Evolutionary conservation across 768 basidiomycete species (phyloP), one percentile per base, ranked within the genome.

Genomic region (Mycena haematopus): DNA sequence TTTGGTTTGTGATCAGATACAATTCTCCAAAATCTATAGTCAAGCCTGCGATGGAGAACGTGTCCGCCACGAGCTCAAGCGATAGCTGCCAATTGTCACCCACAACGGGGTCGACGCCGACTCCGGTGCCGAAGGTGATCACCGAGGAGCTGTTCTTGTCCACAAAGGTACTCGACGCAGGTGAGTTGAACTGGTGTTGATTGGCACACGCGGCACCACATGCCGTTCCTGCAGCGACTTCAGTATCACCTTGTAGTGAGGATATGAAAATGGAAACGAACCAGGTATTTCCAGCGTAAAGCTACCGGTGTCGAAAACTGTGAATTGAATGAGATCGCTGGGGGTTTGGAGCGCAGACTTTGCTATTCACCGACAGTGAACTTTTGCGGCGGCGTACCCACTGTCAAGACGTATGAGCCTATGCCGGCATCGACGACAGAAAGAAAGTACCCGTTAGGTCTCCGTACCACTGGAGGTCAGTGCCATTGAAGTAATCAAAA

Each of bases 1-100:
- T 77, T 65, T 77, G 76, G 56, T 73, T 62, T 2, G 71, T 71
- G 63, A 77, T 76, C 19, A 73, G 72, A 66, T 71, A 75, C 22
- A 78, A 52, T 35, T 56, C 64, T 27, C 71, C 67, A 22, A 69
- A 56, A 21, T 56, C 45, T 2, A 68, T 63, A 3, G 60, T 52
- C 29, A 75, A 35, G n/a, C 71, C 73, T 9, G 72, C 77, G 49
- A 78, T 70, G 14, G 70, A 63, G 22, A 78, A 71, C 10, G 72
- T 70, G 54, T 78, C 77, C 19, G 63, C 65, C 1, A 66, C 75
- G 19, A 47, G 60, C 1, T 63, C 65, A 9, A 77, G 52, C 15
- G 62, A 68, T 40, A 77, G 61, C 38, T 68, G 53, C 64, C 71
- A 76, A 58, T 76, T 62, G 46, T 56, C 58, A 54, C 70, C 59